Percentiles rank a stretch among this genome's conserved stretches.
phyloP scores from a whole-genome alignment of 1,284 basidiomycete genomes.

The Naganishia sp. region DNA sequence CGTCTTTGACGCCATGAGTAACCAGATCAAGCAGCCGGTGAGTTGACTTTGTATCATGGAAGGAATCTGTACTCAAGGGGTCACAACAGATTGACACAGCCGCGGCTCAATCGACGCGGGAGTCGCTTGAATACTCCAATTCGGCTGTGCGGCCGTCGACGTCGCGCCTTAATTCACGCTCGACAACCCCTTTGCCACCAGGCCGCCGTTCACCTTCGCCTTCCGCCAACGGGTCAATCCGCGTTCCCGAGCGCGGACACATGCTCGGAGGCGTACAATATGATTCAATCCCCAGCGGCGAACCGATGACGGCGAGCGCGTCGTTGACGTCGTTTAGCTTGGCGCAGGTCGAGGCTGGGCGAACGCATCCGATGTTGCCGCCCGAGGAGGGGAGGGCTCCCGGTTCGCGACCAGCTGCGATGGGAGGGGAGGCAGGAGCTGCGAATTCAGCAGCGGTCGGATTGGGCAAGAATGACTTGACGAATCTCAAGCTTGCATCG shows the following conservation, averaged over 20 bases:
- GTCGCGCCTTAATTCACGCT: conserved; percentile 1
- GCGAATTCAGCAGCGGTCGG: conserved; percentile 21
- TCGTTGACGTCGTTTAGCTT: conserved; percentile 21
- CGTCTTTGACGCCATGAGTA: conserved; percentile 74
- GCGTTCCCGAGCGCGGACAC: conserved; percentile 25
- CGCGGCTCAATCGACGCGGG: conserved; percentile 7
- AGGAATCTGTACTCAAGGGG: background rate
- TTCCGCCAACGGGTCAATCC: background rate
- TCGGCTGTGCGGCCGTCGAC: background rate
- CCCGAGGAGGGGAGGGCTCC: conserved; percentile 14
- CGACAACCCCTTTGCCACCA: conserved; percentile 1
- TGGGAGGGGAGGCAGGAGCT: conserved; percentile 2
- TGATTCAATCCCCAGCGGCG: conserved; percentile 16
- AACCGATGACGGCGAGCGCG: background rate
- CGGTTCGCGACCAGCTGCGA: conserved; percentile 9
- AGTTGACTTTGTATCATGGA: conserved; percentile 15
- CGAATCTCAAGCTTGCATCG: conserved; percentile 53
- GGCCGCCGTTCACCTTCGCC: conserved; percentile 10
- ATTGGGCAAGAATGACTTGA: conserved; percentile 41
- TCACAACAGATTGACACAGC: background rate
- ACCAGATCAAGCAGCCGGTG: conserved; percentile 39
- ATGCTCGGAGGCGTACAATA: conserved; percentile 28
- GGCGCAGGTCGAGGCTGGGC: conserved; percentile 21
- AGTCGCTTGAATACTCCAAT: background rate
- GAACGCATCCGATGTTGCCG: conserved; percentile 21